Evolutionary conservation across 805 yeast genomes (phyloP).

Genomic region (Ogataea henricii): DNA sequence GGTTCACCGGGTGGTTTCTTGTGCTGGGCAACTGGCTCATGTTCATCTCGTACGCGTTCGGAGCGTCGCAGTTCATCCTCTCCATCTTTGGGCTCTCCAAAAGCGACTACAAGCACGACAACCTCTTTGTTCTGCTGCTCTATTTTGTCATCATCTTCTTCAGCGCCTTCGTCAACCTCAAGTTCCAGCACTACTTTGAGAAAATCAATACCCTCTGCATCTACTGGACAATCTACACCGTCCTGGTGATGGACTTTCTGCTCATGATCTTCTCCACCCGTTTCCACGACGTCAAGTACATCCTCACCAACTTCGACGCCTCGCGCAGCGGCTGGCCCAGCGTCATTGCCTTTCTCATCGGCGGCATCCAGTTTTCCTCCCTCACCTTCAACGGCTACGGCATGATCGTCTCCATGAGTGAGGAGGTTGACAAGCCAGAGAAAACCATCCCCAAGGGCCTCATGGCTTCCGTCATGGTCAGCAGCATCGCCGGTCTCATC

Average conservation of each 20-base stretch:
- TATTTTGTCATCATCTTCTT: slow-evolving; percentile 57
- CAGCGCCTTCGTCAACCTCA: slow-evolving; percentile 65
- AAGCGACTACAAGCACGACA: slow-evolving; percentile 57
- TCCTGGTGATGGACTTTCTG: slow-evolving; percentile 64
- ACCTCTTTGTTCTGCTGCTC: slow-evolving; percentile 54
- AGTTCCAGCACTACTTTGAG: slow-evolving; percentile 61
- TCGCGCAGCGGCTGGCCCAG: slow-evolving; percentile 76
- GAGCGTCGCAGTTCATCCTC: slow-evolving; percentile 73
- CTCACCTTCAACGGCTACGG: slow-evolving; percentile 84
- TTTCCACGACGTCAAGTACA: slow-evolving; percentile 59
- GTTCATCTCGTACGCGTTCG: slow-evolving; percentile 70
- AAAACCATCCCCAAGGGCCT: slow-evolving; percentile 74
- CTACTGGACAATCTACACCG: slow-evolving; percentile 75
- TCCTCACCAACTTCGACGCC: slow-evolving; percentile 69
- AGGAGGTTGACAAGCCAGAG: slow-evolving; percentile 78
- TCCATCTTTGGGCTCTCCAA: slow-evolving; percentile 66
- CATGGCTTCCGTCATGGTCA: slow-evolving; percentile 60
- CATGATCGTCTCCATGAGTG: slow-evolving; percentile 77
- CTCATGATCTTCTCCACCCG: slow-evolving; percentile 57
- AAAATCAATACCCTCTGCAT: slow-evolving; percentile 66
- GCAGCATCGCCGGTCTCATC: slow-evolving; percentile 68
- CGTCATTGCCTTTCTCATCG: slow-evolving; percentile 70
- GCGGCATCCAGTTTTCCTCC: slow-evolving; percentile 78
- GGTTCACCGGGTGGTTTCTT: slow-evolving; percentile 80
- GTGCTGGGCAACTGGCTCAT: slow-evolving; percentile 78